A percentile compares a stretch with the other conserved stretches of the same genome.
Evolutionary conservation across 164 flowering plant species (phyloP).

Genomic region (Litsea cubeba): DNA sequence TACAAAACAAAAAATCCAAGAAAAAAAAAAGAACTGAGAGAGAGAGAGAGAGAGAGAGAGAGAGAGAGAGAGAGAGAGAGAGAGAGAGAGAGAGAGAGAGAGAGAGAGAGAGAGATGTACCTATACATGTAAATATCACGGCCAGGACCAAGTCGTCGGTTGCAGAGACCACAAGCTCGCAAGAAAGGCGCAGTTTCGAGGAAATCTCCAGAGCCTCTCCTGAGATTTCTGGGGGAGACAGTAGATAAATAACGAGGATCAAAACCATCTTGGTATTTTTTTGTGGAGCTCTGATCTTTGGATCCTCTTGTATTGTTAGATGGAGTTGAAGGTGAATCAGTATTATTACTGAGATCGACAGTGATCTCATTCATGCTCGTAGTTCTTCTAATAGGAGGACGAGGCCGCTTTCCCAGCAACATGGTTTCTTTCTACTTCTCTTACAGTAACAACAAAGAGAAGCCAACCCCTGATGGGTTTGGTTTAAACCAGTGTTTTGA

Average conservation of each 20-base stretch:
- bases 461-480: background rate
- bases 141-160: constrained; percentile 52
- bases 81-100: too few relatives aligned
- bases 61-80: too few relatives aligned
- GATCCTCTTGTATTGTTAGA: background rate
- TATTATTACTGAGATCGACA: constrained; percentile 29
- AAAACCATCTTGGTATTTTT: background rate
- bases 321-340: background rate
- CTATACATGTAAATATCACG: constrained; percentile 78
- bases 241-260: constrained; percentile 25
- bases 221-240: constrained; percentile 27
- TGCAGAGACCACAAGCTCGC: constrained; percentile 57
- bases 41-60: too few relatives aligned
- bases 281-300: background rate
- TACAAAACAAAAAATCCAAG: background rate
- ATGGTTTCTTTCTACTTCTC: constrained; percentile 16
- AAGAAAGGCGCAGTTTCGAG: constrained; percentile 42
- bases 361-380: constrained; percentile 62
- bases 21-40: background rate
- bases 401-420: constrained; percentile 65
- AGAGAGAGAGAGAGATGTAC: constrained; percentile 17
- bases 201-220: constrained; percentile 34
- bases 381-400: constrained; percentile 56
- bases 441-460: background rate
- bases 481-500: background rate